Base-by-base conservation (phyloP, 495 filamentous ascomycete genomes). In the Penicillium samsonianum region DNA sequence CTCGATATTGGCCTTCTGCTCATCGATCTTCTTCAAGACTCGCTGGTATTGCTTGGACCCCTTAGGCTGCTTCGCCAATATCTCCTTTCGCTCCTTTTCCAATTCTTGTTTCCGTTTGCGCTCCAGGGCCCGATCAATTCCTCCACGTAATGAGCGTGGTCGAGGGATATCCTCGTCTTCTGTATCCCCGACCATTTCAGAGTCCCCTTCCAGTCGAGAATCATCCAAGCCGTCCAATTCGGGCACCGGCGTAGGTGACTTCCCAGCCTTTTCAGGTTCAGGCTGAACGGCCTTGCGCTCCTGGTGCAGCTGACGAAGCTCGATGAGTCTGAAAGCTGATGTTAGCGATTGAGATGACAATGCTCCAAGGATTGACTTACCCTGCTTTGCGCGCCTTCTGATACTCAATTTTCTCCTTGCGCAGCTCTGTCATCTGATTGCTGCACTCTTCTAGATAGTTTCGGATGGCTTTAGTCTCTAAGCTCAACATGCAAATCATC, bases 361-460 rank as follows among this genome's bases (percentile, higher is more conserved):
- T n/a, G 1, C 7, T 19, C n/a, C 1, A 50, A 25, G 44, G 26
- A 42, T 31, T 28, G 12, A 88, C 92, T 78, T 84, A 96, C 92
- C 83, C 80, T 70, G 81, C 79, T 69, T 94, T 97, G 64, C 89
- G 84, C 52, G 87, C 81, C 55, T 91, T 83, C 70, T 98, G 94
- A 67, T 85, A 87, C 61, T 96, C 90, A 54, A 96, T 96, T 74
- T 96, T 98, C 70, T 95, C 89, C 72, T 98, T 98, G 19, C 94
- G 82, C 65, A 91, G 88, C 41, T 84, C 84, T 3, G 94, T 98
- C 95, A 97, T 96, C 55, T 89, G 85, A 59, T 91, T 88, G 45
- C 86, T 88, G 72, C 91, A 95, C 59, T 92, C 86, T 56, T 96
- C 91, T 76, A 98, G 88, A 65, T 94, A 96, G 16, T 85, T 85